These are phyloP conservation scores for Grammothele lineata DNA, from an alignment of 768 basidiomycete genomes.

Conservation along the genomic window DNA sequence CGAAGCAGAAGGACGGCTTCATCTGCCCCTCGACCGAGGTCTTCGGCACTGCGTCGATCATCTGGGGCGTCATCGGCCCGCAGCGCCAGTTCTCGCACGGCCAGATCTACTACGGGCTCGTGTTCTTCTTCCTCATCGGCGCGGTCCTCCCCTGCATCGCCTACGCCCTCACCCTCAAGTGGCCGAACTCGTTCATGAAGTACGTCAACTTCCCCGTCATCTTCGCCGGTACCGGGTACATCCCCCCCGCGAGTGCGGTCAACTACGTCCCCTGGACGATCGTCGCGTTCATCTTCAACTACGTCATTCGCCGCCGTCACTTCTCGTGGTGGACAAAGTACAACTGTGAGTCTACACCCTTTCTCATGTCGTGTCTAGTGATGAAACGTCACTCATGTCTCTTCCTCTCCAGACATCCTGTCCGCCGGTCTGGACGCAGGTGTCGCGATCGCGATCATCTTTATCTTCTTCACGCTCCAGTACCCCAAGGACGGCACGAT, in stretches of 20 bases:
- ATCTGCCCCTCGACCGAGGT: conserved; percentile 68
- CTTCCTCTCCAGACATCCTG: conserved; percentile 49
- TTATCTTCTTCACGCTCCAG: conserved; percentile 60
- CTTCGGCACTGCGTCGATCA: conserved; percentile 75
- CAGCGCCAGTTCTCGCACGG: conserved; percentile 64
- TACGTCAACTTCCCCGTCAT: conserved; percentile 47
- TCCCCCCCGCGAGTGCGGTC: conserved; percentile 85
- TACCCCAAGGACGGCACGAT: conserved; percentile 32
- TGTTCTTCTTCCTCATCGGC: conserved; percentile 78
- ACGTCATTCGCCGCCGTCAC: conserved; percentile 57
- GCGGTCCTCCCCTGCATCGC: conserved; percentile 52
- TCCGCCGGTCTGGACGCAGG: conserved; percentile 77
- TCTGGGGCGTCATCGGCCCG: conserved; percentile 77
- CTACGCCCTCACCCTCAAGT: conserved; percentile 52
- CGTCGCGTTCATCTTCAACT: conserved; percentile 78
- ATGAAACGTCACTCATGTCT: neutral
- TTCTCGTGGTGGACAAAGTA: conserved; percentile 80
- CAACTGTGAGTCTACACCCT: conserved; percentile 48
- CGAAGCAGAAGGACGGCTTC: conserved; percentile 55
- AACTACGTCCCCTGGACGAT: conserved; percentile 83
- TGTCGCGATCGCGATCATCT: conserved; percentile 58
- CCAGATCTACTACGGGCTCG: conserved; percentile 43
- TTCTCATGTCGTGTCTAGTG: neutral
- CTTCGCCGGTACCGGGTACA: conserved; percentile 62
- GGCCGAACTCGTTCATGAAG: conserved; percentile 66